Evolutionary conservation across 2,329 filamentous ascomycete genomes (phyloP).

Genomic region (Ophidiomyces ophidiicola): DNA sequence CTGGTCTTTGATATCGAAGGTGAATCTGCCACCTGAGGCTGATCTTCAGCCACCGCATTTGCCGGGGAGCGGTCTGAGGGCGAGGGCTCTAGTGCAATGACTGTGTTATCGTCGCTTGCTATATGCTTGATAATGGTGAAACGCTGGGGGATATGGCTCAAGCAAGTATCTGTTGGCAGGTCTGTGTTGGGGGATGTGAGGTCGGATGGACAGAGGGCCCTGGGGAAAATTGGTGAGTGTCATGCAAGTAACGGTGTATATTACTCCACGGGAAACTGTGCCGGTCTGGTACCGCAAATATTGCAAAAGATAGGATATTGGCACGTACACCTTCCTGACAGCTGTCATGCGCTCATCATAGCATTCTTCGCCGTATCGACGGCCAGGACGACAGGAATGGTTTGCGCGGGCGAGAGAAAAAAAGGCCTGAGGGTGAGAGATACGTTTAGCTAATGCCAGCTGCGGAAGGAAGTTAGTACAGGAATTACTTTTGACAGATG

Average conservation of each 20-base stretch:
- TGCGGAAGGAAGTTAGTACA: neutral
- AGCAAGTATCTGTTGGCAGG: too few relatives aligned
- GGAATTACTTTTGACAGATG: slow-evolving; percentile 29
- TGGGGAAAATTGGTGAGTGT: too few relatives aligned
- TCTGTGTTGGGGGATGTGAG: too few relatives aligned
- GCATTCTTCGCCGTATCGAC: slow-evolving; percentile 38
- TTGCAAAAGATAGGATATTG: neutral
- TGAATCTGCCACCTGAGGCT: neutral
- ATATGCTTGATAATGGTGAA: neutral
- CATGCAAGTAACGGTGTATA: too few relatives aligned
- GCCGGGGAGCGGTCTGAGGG: neutral
- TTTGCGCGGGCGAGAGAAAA: slow-evolving; percentile 39
- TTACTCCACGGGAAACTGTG: too few relatives aligned
- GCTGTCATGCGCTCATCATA: slow-evolving; percentile 43
- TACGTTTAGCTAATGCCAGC: neutral
- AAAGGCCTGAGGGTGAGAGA: slow-evolving; percentile 32
- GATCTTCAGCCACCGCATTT: neutral
- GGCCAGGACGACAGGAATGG: slow-evolving; percentile 34
- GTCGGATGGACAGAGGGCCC: too few relatives aligned
- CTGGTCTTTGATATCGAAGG: slow-evolving; percentile 9
- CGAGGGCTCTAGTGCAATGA: too few relatives aligned
- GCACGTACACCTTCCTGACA: slow-evolving; percentile 28
- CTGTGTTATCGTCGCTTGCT: neutral
- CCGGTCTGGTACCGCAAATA: neutral
- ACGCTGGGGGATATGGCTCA: too few relatives aligned